Evolutionary conservation across 352 stramenopile genomes (phyloP), one percentile per base, ranked within the genome.

Genomic region (Phytophthora cactorum): DNA sequence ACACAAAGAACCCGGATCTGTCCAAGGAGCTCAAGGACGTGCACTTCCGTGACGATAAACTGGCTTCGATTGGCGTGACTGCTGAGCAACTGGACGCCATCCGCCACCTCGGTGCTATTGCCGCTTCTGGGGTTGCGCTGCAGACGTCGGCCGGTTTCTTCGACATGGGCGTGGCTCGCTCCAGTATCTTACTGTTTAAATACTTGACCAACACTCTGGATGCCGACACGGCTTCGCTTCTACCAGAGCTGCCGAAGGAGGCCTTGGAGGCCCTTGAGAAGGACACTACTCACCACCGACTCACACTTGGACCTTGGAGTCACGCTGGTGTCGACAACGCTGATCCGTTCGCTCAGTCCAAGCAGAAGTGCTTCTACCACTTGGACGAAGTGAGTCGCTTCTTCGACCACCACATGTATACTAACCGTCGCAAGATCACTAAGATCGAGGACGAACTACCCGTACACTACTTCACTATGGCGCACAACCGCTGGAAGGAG

Each of bases 321-420:
- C 87, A 95, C 74, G 84, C 79, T 7, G 86, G 86, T 63, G 85
- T 93, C 12, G 87, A 95, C 69, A 95, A 93, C 63, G 68, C 74
- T 5, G 87, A 95, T 41, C 87, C 87, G 44, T 95, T 92, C 58
- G 87, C 84, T 10, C 62, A 74, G 62, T 90, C 83, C 17, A 95
- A 95, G 76, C 84, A 92, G 28, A 92, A 92, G 59, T 95, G 87
- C 64, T 95, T 93, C 60, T 92, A 86, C 58, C 84, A 92, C 66
- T 58, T 95, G 50, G 83, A 92, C 51, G 84, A 95, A 69, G 88
- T 95, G 67, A 91, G 80, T 49, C 84, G 87, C 47, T 95, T 92
- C 80, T 88, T 95, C 52, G 87, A 95, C 58, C 77, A 90, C 75
- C 87, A 93, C 70, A 70, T 91, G 66, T 95, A 89, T 72, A 47